Conservation (phyloP, 345 rosid species). For the Euphorbia lathyris region DNA sequence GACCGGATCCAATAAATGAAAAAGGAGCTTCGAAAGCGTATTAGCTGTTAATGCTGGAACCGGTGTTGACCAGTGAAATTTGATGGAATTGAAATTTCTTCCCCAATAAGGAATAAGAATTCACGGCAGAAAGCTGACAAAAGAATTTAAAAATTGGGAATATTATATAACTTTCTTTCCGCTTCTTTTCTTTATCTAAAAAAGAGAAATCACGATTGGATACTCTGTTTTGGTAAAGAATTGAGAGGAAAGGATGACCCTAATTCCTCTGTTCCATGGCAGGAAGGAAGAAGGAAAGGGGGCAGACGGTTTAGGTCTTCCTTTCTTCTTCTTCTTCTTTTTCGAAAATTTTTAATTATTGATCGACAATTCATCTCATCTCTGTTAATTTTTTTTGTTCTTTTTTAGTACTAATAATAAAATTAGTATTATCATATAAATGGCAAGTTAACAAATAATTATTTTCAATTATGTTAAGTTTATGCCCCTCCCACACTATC, state of each 20-base stretch:
- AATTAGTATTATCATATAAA: background rate
- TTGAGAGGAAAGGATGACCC: background rate
- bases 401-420: background rate
- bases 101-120: too few relatives aligned
- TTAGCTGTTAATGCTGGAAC: constrained; percentile 12
- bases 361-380: background rate
- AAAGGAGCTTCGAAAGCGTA: constrained; percentile 9
- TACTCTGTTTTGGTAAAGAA: background rate
- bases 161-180: too few relatives aligned
- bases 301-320: background rate
- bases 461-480: background rate
- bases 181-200: background rate
- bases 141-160: background rate
- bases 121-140: constrained; percentile 25
- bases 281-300: background rate
- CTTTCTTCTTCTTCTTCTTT: background rate
- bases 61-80: constrained; percentile 28
- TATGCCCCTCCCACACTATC: too few relatives aligned
- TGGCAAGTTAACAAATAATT: background rate
- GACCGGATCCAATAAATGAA: constrained; percentile 32
- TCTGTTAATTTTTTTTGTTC: background rate
- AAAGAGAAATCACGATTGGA: background rate
- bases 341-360: background rate
- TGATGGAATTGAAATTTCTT: background rate
- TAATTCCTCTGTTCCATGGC: constrained; percentile 2